Evolutionary conservation across 139 green algal genomes (phyloP).

Genomic region (Volvox reticuliferus): DNA sequence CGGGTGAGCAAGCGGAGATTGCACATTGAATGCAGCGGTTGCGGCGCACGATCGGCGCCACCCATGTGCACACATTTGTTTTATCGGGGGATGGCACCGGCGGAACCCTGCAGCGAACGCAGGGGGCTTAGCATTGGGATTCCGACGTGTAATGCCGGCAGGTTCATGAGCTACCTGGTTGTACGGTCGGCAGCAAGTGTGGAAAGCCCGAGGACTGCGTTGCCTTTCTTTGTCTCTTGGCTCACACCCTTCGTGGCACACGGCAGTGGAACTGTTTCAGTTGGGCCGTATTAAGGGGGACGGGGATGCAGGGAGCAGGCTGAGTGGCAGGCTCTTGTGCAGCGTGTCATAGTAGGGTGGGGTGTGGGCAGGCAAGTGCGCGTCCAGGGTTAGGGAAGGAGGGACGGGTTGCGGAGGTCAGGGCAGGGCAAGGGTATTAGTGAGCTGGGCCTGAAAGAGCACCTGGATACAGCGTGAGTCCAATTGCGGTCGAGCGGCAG

Average conservation of each 20-base stretch:
- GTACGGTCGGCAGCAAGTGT: not conserved
- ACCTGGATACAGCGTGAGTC: no score
- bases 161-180: not conserved
- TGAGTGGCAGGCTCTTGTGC: not conserved
- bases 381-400: not conserved
- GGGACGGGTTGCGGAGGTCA: not conserved
- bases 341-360: not conserved
- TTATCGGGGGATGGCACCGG: no score
- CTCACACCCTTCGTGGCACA: not conserved
- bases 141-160: no score
- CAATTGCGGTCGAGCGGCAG: no score
- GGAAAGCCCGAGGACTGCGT: not conserved
- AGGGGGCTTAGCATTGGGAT: not conserved
- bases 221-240: not conserved
- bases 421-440: not conserved
- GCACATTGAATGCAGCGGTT: not conserved
- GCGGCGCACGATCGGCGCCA: not conserved
- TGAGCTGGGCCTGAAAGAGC: not conserved
- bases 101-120: not conserved
- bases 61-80: not conserved
- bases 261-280: not conserved
- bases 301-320: not conserved
- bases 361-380: not conserved
- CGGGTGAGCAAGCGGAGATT: not conserved
- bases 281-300: not conserved